Base-by-base conservation (phyloP, 768 basidiomycete genomes). In the Boletus insuetus region DNA sequence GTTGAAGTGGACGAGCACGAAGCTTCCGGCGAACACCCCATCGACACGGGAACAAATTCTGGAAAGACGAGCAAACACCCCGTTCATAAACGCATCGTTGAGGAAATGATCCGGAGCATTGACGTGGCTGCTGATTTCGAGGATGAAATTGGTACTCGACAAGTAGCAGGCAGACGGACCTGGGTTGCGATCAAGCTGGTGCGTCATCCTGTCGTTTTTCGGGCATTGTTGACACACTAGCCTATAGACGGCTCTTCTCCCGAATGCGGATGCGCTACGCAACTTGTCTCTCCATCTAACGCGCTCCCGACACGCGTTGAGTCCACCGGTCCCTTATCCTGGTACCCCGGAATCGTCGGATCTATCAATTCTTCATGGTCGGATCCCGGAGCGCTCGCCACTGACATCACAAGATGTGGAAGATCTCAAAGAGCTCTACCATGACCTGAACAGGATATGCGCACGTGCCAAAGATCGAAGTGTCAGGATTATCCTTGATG, bases 121-220 rank as follows among this genome's bases (percentile, higher is more conserved):
- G 84, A 94, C 56, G 82, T 87, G 6, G 86, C 86, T 0, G 94
- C 87, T 9, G 83, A 87, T 56, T 94, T 92, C 63, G 93, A 97
- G 66, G 84, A 85, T 29, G 61, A 64, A 49, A 61, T 72, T 31
- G 69, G 65, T 1, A 56, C 53, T 1, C 48, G 51, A 29, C 66
- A 51, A 4, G 61, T 48, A 29, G 59, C 55, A 6, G 80, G 79
- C 7, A 74, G 87, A 22, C 77, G 82, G 58, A 91, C 89, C 0
- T 92, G 90, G 84, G 86, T 96, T 20, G 91, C 94, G 1, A 71
- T 96, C 22, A 96, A 96, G 71, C 75, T 95, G 54, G 89, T 87
- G 58, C 55, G 85, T 62, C 3, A 16, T 29, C 37, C 4, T 43
- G 29, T 39, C 46, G n/a, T 41, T 29, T 37, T 34, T 3, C 14